Conservation (phyloP, 2,329 filamentous ascomycete genomes). For the Curvularia lunata region DNA sequence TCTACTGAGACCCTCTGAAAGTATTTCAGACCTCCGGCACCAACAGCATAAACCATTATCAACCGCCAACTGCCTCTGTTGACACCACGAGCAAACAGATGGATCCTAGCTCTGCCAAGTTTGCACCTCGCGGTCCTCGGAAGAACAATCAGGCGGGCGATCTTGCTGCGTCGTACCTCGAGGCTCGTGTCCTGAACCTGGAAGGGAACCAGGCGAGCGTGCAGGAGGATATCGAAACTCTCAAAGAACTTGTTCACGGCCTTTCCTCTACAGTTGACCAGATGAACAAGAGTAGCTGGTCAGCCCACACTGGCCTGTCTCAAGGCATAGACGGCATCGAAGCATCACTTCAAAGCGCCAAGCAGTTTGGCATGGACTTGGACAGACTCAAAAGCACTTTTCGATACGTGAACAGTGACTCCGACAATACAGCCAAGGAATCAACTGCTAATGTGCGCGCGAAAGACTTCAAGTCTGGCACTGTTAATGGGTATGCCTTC, state of each 20-base stretch:
- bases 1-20: not conserved
- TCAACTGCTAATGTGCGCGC: conserved; percentile 28
- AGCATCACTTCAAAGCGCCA: conserved; percentile 21
- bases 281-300: conserved; percentile 28
- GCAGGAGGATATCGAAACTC: conserved; percentile 21
- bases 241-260: conserved; percentile 24
- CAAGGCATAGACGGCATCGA: conserved; percentile 10
- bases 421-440: conserved; percentile 13
- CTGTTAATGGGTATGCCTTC: conserved; percentile 11
- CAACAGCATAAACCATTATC: not conserved
- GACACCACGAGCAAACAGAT: conserved; percentile 7
- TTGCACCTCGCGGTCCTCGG: conserved; percentile 14
- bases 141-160: conserved; percentile 23
- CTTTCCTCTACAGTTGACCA: conserved; percentile 31
- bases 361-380: conserved; percentile 23
- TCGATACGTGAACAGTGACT: conserved; percentile 10
- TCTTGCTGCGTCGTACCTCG: conserved; percentile 22
- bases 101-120: conserved; percentile 22
- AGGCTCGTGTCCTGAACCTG: conserved; percentile 25
- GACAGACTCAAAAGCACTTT: conserved; percentile 25
- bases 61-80: not conserved
- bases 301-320: conserved; percentile 25
- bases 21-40: not conserved
- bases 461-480: conserved; percentile 3
- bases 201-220: conserved; percentile 25